Base-by-base conservation (phyloP, 495 filamentous ascomycete genomes). In the Xylaria scruposa region DNA sequence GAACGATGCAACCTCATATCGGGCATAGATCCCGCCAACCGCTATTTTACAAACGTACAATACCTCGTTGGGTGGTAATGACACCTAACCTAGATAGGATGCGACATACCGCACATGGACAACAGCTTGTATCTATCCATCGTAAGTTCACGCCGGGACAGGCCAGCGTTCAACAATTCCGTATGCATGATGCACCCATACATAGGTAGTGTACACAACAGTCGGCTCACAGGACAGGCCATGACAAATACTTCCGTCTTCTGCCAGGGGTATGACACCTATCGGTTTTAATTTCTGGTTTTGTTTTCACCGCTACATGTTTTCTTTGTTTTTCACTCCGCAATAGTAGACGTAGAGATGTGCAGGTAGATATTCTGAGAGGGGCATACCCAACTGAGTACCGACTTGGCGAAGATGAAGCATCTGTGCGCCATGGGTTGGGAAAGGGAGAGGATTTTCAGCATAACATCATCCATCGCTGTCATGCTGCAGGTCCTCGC, bases 401-500 rank as follows among this genome's bases (percentile, higher is more conserved):
- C 58, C 7, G 58, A n/a, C 58, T 36, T 21, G 58, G 29, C 38
- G n/a, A 7, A 29, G 60, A 19, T 63, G 60, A 63, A 63, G 36
- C 38, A 38, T 12, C 59, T 26, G 33, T 5, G 31, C 12, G 56
- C 33, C 56, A 60, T 60, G 58, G 58, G n/a, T 15, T 29, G 31
- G 58, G 58, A 38, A 38, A 60, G n/a, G 12, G 2, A 40, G 38
- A 63, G 60, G 60, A 44, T 42, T 63, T 63, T 63, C 65, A 56
- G 49, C 49, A 40, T 31, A 40, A 70, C 44, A 62, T 53, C 31
- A 62, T 53, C 46, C 31, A 15, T 62, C 19, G 67, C 36, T 63
- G 60, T 46, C 68, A 71, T 70, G 71, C 75, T 65, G 73, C 74
- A 74, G 70, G 72, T 68, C 58, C 70, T 75, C 74, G 74, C 72